Evolutionary conservation across 805 yeast genomes (phyloP).

Genomic region (Spathaspora gorwiae): DNA sequence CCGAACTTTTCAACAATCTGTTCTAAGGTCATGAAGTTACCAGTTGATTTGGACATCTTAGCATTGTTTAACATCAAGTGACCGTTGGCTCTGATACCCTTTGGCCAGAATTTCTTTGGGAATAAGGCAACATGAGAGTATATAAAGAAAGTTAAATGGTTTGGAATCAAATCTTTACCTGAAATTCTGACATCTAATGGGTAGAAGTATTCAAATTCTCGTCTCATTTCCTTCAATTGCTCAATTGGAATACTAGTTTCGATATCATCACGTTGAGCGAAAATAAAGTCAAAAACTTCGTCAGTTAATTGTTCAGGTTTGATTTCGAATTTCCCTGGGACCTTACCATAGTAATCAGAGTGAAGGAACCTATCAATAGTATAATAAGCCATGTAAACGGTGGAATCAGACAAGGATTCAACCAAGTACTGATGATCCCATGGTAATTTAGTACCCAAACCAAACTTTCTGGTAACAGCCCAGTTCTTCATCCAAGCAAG

Average conservation of each 20-base stretch:
- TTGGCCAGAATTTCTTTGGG: constrained; percentile 90
- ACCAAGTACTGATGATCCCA: constrained; percentile 95
- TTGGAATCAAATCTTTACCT: constrained; percentile 96
- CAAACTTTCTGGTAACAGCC: constrained; percentile 97
- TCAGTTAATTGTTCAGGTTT: constrained; percentile 83
- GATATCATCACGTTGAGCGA: constrained; percentile 62
- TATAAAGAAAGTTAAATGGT: constrained; percentile 93
- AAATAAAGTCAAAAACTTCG: constrained; percentile 88
- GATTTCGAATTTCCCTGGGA: constrained; percentile 67
- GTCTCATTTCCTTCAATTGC: constrained; percentile 68
- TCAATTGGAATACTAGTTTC: constrained; percentile 57
- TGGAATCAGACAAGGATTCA: constrained; percentile 93
- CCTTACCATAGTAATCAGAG: constrained; percentile 77
- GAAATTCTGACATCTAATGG: constrained; percentile 90
- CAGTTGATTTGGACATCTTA: constrained; percentile 97
- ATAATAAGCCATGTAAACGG: constrained; percentile 91
- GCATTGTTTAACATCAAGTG: constrained; percentile 93
- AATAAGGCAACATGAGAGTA: constrained; percentile 90
- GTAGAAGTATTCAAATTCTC: constrained; percentile 95
- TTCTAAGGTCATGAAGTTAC: constrained; percentile 89
- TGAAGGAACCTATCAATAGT: constrained; percentile 86
- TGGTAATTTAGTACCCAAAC: constrained; percentile 90
- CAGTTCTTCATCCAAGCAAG: constrained; percentile 95
- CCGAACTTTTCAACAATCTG: constrained; percentile 87
- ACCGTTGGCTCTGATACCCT: constrained; percentile 91